These are phyloP conservation scores for Benincasa hispida DNA, from an alignment of 306 rosid genomes.

Conservation along the genomic window DNA sequence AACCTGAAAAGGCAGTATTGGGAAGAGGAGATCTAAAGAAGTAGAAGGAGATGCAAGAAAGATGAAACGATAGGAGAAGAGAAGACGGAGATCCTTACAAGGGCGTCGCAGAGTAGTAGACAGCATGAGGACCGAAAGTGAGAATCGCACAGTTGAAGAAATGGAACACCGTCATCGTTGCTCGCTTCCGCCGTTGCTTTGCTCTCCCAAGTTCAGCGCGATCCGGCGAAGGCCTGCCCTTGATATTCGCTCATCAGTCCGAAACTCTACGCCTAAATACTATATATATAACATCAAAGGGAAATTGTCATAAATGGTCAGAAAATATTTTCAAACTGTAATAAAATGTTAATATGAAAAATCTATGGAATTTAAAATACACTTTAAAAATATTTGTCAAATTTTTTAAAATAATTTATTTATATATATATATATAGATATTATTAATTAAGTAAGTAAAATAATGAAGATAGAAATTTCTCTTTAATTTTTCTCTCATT, in stretches of 20 bases:
- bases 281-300: not conserved
- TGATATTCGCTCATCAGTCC: not conserved
- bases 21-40: slow-evolving; percentile 8
- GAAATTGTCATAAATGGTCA: too few species aligned
- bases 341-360: too few species aligned
- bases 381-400: too few species aligned
- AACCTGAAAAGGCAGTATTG: not conserved
- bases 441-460: too few species aligned
- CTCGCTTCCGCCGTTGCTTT: not conserved
- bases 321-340: too few species aligned
- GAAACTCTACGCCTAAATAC: not conserved
- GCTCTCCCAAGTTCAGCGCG: not conserved
- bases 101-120: slow-evolving; percentile 94
- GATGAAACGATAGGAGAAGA: not conserved
- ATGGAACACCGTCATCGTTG: slow-evolving; percentile 79
- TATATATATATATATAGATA: too few species aligned
- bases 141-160: slow-evolving; percentile 98
- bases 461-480: too few species aligned
- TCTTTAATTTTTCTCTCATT: too few species aligned
- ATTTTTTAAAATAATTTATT: too few species aligned
- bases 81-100: slow-evolving; percentile 25
- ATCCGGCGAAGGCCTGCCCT: not conserved
- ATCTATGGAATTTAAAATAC: too few species aligned
- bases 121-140: slow-evolving; percentile 98
- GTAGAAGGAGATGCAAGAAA: not conserved